A percentile compares a stretch with the other conserved stretches of the same genome.
Evolutionary conservation across 2,329 filamentous ascomycete species (phyloP).

Genomic region (Epichloe amarillans): DNA sequence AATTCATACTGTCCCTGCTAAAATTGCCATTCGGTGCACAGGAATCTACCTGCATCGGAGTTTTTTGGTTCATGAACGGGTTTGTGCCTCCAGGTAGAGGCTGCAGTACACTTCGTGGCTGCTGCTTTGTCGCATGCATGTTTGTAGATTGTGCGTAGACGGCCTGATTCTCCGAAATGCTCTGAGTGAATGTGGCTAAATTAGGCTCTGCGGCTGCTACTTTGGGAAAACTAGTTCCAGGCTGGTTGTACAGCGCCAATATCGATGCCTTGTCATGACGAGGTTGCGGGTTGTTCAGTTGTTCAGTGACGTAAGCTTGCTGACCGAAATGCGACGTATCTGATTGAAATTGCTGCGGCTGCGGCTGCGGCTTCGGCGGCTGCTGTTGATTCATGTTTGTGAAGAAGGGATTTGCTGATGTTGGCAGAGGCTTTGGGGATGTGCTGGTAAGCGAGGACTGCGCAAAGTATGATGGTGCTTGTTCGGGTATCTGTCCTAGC

Average conservation of each 20-base stretch:
- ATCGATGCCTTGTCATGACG: constrained; percentile 61
- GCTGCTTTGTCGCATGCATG: constrained; percentile 15
- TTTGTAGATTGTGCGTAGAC: constrained; percentile 13
- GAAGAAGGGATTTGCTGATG: constrained; percentile 26
- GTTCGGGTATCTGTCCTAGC: constrained; percentile 39
- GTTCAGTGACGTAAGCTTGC: constrained; percentile 16
- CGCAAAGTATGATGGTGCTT: constrained; percentile 31
- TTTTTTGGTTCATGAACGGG: constrained; percentile 35
- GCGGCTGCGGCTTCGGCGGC: constrained; percentile 9
- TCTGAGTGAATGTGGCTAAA: constrained; percentile 15
- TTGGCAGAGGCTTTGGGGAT: constrained; percentile 16
- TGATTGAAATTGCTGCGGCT: constrained; percentile 11
- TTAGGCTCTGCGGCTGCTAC: constrained; percentile 17
- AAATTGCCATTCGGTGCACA: constrained; percentile 19
- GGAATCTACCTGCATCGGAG: constrained; percentile 26
- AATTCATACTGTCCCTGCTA: constrained; percentile 59
- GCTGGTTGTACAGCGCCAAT: constrained; percentile 58
- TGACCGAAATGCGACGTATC: constrained; percentile 11
- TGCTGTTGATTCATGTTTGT: constrained; percentile 15
- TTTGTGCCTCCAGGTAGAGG: constrained; percentile 36
- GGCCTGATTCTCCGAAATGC: constrained; percentile 17
- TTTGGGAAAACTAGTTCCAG: constrained; percentile 34
- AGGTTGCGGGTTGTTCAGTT: constrained; percentile 27
- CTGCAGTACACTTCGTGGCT: constrained; percentile 18
- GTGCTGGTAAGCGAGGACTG: constrained; percentile 29